Conservation (phyloP, 2,329 filamentous ascomycete genomes). For the Aspergillus tamarii region DNA sequence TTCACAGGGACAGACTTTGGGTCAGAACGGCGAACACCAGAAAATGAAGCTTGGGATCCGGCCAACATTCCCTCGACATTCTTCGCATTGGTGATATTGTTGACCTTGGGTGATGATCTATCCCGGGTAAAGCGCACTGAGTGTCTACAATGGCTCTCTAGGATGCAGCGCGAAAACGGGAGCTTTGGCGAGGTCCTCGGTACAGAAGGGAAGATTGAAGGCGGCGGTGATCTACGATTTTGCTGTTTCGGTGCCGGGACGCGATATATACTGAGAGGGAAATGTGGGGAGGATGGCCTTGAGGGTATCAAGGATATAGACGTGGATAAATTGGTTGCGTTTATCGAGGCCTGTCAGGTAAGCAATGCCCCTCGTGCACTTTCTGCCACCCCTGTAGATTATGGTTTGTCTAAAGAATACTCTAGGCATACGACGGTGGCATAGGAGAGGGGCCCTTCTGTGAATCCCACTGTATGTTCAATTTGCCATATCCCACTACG, state of each 20-base stretch:
- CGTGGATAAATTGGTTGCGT: slow-evolving; percentile 67
- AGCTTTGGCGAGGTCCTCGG: slow-evolving; percentile 85
- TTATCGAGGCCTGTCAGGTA: slow-evolving; percentile 70
- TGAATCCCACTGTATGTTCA: slow-evolving; percentile 74
- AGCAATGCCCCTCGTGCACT: slow-evolving; percentile 14
- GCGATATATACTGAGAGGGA: slow-evolving; percentile 77
- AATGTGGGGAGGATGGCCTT: slow-evolving; percentile 55
- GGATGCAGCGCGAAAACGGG: slow-evolving; percentile 78
- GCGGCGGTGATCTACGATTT: slow-evolving; percentile 82
- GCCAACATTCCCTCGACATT: slow-evolving; percentile 86
- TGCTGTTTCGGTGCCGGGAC: slow-evolving; percentile 83
- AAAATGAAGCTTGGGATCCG: slow-evolving; percentile 67
- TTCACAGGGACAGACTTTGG: slow-evolving; percentile 70
- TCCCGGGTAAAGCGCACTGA: slow-evolving; percentile 67
- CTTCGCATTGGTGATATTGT: slow-evolving; percentile 79
- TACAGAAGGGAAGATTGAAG: slow-evolving; percentile 64
- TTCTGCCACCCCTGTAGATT: neutral
- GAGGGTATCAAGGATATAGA: slow-evolving; percentile 72
- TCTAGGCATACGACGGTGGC: slow-evolving; percentile 79
- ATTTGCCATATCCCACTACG: slow-evolving; percentile 1
- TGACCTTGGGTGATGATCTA: slow-evolving; percentile 66
- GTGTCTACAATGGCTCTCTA: slow-evolving; percentile 73
- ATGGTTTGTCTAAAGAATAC: slow-evolving; percentile 30
- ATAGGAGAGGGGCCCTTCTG: slow-evolving; percentile 76
- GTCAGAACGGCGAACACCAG: slow-evolving; percentile 49